Conservation (phyloP, 768 basidiomycete genomes). For the Mycena chlorophos region DNA sequence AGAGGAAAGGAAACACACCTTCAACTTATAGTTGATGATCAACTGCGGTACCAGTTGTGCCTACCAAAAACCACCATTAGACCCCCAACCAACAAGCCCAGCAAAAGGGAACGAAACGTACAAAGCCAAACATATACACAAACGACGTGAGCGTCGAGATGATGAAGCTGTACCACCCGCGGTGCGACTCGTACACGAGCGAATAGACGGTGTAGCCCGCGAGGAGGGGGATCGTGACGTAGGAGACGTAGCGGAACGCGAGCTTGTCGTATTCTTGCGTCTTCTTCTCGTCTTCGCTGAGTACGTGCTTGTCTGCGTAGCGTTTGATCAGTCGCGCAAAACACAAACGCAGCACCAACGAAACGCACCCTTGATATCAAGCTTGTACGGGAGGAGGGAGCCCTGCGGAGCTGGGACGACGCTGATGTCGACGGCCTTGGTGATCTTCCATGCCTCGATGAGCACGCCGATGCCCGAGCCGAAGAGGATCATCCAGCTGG, state of each 20-base stretch:
- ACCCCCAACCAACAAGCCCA: slow-evolving; percentile 7
- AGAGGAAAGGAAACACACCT: slow-evolving; percentile 52
- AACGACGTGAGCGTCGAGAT: slow-evolving; percentile 92
- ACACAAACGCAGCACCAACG: slow-evolving; percentile 11
- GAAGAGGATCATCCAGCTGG: slow-evolving; percentile 96
- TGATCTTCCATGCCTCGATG: slow-evolving; percentile 96
- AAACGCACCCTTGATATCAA: slow-evolving; percentile 75
- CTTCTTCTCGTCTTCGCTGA: slow-evolving; percentile 96
- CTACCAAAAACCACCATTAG: slow-evolving; percentile 40
- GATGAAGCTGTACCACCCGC: slow-evolving; percentile 95
- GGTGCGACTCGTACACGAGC: slow-evolving; percentile 78
- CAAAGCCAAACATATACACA: slow-evolving; percentile 97
- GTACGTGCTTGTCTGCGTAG: slow-evolving; percentile 83
- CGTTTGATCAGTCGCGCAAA: slow-evolving; percentile 6
- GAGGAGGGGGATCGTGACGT: slow-evolving; percentile 80
- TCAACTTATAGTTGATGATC: slow-evolving; percentile 97
- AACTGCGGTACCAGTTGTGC: slow-evolving; percentile 84
- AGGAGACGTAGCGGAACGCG: slow-evolving; percentile 94
- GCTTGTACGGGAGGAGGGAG: slow-evolving; percentile 70
- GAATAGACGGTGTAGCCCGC: slow-evolving; percentile 79
- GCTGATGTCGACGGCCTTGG: slow-evolving; percentile 86
- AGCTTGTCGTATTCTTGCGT: slow-evolving; percentile 94
- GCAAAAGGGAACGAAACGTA: slow-evolving; percentile 45
- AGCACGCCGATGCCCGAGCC: slow-evolving; percentile 79
- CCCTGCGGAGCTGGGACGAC: slow-evolving; percentile 64